Evolutionary conservation across 768 basidiomycete species (phyloP).

Genomic region (Cystoderma amianthinum): DNA sequence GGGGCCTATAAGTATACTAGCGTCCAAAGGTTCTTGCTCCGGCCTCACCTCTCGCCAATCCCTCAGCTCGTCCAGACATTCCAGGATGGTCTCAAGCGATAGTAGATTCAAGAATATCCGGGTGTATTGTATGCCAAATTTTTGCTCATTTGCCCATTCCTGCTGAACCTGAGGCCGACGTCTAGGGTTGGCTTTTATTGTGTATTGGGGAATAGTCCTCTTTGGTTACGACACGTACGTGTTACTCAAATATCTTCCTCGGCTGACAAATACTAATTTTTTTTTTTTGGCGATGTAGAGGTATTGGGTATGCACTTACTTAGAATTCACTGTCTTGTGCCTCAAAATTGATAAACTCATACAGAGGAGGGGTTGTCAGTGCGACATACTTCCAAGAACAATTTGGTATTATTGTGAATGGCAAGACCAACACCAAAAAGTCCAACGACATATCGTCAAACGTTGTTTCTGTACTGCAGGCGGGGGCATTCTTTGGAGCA

Average conservation of each 20-base stretch:
- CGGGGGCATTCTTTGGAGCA: slow-evolving; percentile 86
- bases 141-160: slow-evolving; percentile 1
- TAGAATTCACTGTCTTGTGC: neutral
- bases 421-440: slow-evolving; percentile 25
- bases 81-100: neutral
- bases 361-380: slow-evolving; percentile 66
- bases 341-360: neutral
- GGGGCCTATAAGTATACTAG: neutral
- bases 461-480: slow-evolving; percentile 84
- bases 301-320: slow-evolving; percentile 15
- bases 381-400: slow-evolving; percentile 52
- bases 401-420: slow-evolving; percentile 50
- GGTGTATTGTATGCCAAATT: slow-evolving; percentile 48
- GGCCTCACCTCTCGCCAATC: neutral
- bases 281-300: slow-evolving; percentile 9
- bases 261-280: neutral
- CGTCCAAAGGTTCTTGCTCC: neutral
- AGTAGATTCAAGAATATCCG: slow-evolving; percentile 46
- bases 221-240: slow-evolving; percentile 77
- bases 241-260: neutral
- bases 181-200: slow-evolving; percentile 65
- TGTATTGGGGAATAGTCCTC: slow-evolving; percentile 75
- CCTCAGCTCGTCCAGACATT: neutral
- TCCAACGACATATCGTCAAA: slow-evolving; percentile 63
- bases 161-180: neutral